Conservation (phyloP, 176 grass and related monocot genomes). For the Thalia dealbata region DNA sequence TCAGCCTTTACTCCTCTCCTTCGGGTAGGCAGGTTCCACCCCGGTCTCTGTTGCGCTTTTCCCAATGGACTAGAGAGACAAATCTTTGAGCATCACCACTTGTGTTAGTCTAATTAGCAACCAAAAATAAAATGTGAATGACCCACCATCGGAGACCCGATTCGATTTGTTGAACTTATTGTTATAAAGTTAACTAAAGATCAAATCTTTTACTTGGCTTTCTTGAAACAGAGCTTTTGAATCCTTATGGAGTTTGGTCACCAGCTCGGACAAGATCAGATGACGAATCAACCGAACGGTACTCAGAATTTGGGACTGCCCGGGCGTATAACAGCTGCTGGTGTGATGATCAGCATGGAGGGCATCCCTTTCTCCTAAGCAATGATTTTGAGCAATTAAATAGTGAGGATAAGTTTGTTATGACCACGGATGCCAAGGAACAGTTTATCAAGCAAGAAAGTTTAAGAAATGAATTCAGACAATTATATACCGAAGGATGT, state of each 20-base stretch:
- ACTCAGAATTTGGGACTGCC: conserved; percentile 69
- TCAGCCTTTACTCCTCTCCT: conserved; percentile 73
- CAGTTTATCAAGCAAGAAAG: conserved; percentile 14
- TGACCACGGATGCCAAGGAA: conserved; percentile 23
- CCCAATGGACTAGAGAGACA: not conserved
- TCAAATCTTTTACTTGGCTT: not conserved
- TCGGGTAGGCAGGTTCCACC: conserved; percentile 35
- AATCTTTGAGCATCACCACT: not conserved
- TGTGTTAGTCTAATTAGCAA: not conserved
- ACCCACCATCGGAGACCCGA: not conserved
- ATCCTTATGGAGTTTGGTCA: conserved; percentile 87
- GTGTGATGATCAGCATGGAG: conserved; percentile 43
- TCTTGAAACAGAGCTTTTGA: conserved; percentile 43
- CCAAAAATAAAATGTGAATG: not conserved
- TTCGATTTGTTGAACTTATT: not conserved
- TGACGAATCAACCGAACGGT: conserved; percentile 53
- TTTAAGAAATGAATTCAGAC: conserved; percentile 16
- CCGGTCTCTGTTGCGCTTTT: not conserved
- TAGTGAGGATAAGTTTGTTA: conserved; percentile 73
- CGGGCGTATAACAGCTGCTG: conserved; percentile 71
- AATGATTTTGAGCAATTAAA: conserved; percentile 20
- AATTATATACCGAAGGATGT: conserved; percentile 45
- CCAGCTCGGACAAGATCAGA: conserved; percentile 45
- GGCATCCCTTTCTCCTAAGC: conserved; percentile 30
- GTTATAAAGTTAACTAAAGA: not conserved